These are phyloP conservation scores for Leccinum aurantiacum DNA, from an alignment of 768 basidiomycete genomes.

Conservation along the genomic window DNA sequence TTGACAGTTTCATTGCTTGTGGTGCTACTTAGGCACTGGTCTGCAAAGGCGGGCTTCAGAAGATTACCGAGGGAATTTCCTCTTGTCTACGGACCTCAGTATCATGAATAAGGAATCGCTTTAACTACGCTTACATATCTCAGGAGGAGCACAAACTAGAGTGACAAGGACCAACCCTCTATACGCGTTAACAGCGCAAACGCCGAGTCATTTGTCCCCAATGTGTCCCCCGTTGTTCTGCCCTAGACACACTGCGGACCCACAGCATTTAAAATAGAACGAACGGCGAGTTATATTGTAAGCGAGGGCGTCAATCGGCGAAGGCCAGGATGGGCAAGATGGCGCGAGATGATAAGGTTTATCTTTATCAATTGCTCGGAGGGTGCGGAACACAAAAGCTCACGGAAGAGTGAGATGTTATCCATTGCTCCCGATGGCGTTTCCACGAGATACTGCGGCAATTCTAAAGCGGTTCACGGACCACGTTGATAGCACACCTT, in stretches of 20 bases:
- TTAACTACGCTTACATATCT: conserved; percentile 6
- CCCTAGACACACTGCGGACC: conserved; percentile 43
- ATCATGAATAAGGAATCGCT: background rate
- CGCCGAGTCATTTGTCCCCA: conserved; percentile 52
- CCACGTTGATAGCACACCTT: conserved; percentile 57
- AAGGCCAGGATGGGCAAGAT: conserved; percentile 53
- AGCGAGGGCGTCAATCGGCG: conserved; percentile 64
- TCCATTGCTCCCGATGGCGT: conserved; percentile 35
- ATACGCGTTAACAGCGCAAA: conserved; percentile 1
- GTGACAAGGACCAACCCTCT: background rate
- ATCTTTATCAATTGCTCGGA: conserved; percentile 54
- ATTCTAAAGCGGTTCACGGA: conserved; percentile 46
- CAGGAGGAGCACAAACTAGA: conserved; percentile 10
- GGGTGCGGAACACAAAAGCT: conserved; percentile 52
- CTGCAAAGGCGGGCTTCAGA: background rate
- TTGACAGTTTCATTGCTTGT: background rate
- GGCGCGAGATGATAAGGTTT: conserved; percentile 55
- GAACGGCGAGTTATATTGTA: conserved; percentile 56
- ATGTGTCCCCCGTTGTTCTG: conserved; percentile 55
- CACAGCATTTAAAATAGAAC: conserved; percentile 56
- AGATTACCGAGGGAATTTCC: conserved; percentile 8
- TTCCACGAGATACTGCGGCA: conserved; percentile 45
- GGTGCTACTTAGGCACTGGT: background rate
- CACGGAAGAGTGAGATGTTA: conserved; percentile 53
- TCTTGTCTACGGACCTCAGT: conserved; percentile 2